phyloP scores from a whole-genome alignment of 2,329 filamentous ascomycete species.

The Periglandula ipomoeae region DNA sequence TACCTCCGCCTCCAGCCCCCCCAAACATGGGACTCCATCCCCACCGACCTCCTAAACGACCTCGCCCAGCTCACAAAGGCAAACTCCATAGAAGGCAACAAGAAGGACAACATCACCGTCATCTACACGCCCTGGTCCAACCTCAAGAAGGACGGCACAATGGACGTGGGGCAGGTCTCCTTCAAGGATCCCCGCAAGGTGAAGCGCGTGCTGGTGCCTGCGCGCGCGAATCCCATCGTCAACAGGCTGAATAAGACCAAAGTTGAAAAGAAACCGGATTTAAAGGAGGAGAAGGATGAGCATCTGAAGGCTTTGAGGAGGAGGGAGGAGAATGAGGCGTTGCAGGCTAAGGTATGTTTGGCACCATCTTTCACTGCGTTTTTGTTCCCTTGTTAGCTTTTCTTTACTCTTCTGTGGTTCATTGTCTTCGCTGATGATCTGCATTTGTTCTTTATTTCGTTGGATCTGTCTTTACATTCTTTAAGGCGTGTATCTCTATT shows the following conservation, averaged over 20 bases:
- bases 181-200: conserved; percentile 88
- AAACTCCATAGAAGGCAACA: conserved; percentile 98
- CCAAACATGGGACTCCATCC: conserved; percentile 76
- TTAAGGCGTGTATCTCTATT: too few species aligned
- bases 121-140: conserved; percentile 99
- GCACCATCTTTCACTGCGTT: not conserved
- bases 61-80: conserved; percentile 97
- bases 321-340: conserved; percentile 56
- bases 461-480: too few species aligned
- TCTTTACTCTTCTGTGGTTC: too few species aligned
- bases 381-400: too few species aligned
- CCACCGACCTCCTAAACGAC: conserved; percentile 65
- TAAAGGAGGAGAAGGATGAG: conserved; percentile 74
- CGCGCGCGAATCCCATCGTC: conserved; percentile 81
- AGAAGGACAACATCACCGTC: conserved; percentile 93
- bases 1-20: conserved; percentile 78
- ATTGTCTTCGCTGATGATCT: too few species aligned
- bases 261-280: conserved; percentile 76
- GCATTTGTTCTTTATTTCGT: too few species aligned
- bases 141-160: conserved; percentile 87
- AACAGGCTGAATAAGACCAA: conserved; percentile 98
- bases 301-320: conserved; percentile 61
- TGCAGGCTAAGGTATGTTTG: conserved; percentile 48
- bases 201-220: conserved; percentile 68
- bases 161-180: conserved; percentile 89